These are phyloP conservation scores for Candida odintsovae DNA, from an alignment of 805 yeast species.

Conservation along the genomic window DNA sequence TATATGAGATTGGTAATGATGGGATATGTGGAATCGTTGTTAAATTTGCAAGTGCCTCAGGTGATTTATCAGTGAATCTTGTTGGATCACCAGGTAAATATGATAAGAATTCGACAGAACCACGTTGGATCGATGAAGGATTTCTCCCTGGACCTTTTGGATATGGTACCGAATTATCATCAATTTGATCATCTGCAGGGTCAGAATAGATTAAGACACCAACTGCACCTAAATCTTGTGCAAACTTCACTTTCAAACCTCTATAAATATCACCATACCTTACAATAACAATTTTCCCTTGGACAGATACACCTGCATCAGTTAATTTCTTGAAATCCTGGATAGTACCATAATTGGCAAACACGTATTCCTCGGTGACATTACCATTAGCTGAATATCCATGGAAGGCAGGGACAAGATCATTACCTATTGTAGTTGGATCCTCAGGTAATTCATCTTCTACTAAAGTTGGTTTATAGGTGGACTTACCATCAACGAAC, in stretches of 20 bases:
- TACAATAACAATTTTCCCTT: constrained; percentile 57
- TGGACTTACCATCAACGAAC: constrained; percentile 25
- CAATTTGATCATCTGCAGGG: constrained; percentile 56
- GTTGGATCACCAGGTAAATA: constrained; percentile 73
- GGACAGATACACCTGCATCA: constrained; percentile 41
- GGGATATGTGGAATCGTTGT: constrained; percentile 61
- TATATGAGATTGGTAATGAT: constrained; percentile 60
- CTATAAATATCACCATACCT: constrained; percentile 65
- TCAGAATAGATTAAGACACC: constrained; percentile 68
- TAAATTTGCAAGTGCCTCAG: constrained; percentile 43
- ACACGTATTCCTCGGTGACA: constrained; percentile 59
- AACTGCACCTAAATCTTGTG: constrained; percentile 62
- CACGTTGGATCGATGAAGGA: constrained; percentile 72
- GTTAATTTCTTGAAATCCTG: constrained; percentile 50
- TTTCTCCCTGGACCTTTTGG: constrained; percentile 77
- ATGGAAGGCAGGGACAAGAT: constrained; percentile 63
- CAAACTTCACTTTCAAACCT: constrained; percentile 72
- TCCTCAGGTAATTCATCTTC: constrained; percentile 52
- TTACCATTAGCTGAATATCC: constrained; percentile 76
- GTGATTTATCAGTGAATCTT: constrained; percentile 54
- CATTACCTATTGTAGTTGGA: constrained; percentile 34
- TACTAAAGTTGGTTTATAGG: constrained; percentile 46
- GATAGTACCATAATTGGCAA: constrained; percentile 62
- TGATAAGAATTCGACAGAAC: constrained; percentile 61
- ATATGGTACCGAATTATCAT: constrained; percentile 56